Evolutionary conservation across 2,329 filamentous ascomycete species (phyloP), one percentile per base, ranked within the genome.

Genomic region (Fusarium stilboides): DNA sequence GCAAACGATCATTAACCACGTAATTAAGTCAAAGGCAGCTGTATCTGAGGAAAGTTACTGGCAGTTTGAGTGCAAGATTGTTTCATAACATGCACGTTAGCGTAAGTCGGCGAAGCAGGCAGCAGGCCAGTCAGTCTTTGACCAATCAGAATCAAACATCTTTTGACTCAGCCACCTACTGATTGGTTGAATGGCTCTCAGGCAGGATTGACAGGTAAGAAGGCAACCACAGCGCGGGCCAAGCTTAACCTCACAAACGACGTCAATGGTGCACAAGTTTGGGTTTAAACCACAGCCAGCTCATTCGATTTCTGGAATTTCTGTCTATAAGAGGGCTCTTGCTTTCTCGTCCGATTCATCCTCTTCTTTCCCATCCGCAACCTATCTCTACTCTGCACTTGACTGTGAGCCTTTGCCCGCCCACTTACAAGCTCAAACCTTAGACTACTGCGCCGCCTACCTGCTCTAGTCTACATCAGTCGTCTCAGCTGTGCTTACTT

Each of bases 51-150:
- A 33, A 22, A 39, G 14, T 34, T 19, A 22, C 34, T 13, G 14
- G 5, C 14, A 5, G 15, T 26, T 37, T 49, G 7, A 12, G 46
- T 14, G 44, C 13, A 15, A 28, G 54, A 24, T 36, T 36, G 45
- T 51, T 49, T 51, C 28, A 34, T 22, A 33, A 12, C 7, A 24
- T 22, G 47, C 46, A 31, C 8, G 45, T 47, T 34, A 28, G 28
- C 9, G 15, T 22, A n/a, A 17, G 14, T 40, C 50, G 57, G 57
- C 20, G 20, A 42, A 39, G 34, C 34, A 69, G 66, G 66, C 66
- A 69, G 24, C 65, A 69, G 56, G 22, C 15, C 19, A 7, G 45
- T 31, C 28, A 5, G 3, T 15, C 5, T 6, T 17, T 4, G 20
- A 1, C 65, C 65, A 69, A 69, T 69, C 34, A 66, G 34, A 43